Base-by-base conservation (phyloP, 441 rosid species). In the Rhodomyrtus psidioides region DNA sequence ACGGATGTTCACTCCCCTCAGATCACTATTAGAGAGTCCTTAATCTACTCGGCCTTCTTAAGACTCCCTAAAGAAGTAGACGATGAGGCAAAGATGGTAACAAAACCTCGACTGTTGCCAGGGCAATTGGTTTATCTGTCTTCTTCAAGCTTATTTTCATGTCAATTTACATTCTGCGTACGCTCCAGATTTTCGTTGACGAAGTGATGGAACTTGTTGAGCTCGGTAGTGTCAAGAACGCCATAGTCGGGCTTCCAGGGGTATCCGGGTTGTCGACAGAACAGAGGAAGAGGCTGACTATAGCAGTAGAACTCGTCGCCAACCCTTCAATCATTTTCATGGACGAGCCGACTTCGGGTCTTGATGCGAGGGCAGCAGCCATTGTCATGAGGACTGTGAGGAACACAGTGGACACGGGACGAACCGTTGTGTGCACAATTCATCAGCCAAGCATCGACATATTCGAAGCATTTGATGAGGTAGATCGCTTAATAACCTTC, bases 1-100 rank as follows among this genome's bases (percentile, higher is more conserved):
- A 96, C 59, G 9, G 99, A 97, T 83, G 94, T 96, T 62, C 99
- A 97, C 86, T 97, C 99, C 0, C 99, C 99, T 2, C 98, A 96
- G 92, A 98, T 97, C 84, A 97, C 98, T 49, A 91, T 97, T 21
- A 89, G 81, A 88, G 99, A 95, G 86, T 97, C 99, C 56, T 92
- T 96, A 87, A 92, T 97, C 46, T 97, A 89, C 93, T 97, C 99
- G 6, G 99, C 98, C 46, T 97, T 94, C 90, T 97, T 97, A 49
- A 92, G 99, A 83, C 94, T 96, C 60, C 94, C 98, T 1, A 91
- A 90, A 85, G 98, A 97, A 85, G 93, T 97, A 84, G 88, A 87
- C 87, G 92, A 94, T 53, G 88, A 92, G 75, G 95, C 95, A 86
- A 94, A 95, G 87, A 91, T 93, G 94, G 99, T 96, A 91, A 88